Percentiles rank a stretch among this genome's conserved stretches.
These are phyloP conservation scores for Cystobasidium pallidum DNA, from an alignment of 1,284 basidiomycete genomes.

Conservation along the genomic window DNA sequence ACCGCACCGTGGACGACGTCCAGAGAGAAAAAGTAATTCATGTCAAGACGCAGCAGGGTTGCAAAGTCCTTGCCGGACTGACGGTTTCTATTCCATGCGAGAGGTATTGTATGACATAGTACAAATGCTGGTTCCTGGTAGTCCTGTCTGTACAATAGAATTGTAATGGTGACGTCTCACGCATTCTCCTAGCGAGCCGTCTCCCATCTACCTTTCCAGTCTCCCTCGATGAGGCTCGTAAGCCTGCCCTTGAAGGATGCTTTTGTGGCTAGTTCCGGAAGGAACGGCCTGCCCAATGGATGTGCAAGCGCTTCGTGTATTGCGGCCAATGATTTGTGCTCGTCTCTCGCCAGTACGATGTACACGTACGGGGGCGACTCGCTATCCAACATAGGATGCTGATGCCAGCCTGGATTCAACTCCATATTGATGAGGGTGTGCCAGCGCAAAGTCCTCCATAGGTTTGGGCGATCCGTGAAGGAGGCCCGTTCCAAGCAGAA, in stretches of 20 bases:
- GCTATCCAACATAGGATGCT: constrained; percentile 21
- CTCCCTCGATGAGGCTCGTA: constrained; percentile 3
- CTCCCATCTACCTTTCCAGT: constrained; percentile 15
- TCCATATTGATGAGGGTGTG: constrained; percentile 23
- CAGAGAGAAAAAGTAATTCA: no score
- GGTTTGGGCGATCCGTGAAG: constrained; percentile 29
- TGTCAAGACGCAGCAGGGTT: no score
- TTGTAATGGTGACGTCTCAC: background rate
- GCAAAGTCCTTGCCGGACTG: no score
- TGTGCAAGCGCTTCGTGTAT: constrained; percentile 22
- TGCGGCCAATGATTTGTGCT: background rate
- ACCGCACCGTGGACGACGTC: no score
- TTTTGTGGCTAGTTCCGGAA: constrained; percentile 23
- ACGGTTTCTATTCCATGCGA: no score
- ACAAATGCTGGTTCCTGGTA: background rate
- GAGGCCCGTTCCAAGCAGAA: constrained; percentile 11
- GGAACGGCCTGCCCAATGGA: constrained; percentile 15
- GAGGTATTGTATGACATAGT: no score
- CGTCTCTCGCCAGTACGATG: constrained; percentile 17
- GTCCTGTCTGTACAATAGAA: no score
- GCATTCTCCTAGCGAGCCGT: constrained; percentile 8
- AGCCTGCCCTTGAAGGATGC: constrained; percentile 22
- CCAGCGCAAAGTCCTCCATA: constrained; percentile 27
- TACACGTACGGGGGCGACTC: constrained; percentile 18
- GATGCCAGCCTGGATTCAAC: constrained; percentile 27